Base-by-base conservation (phyloP, 176 grass and related monocot genomes). In the Avena eriantha region DNA sequence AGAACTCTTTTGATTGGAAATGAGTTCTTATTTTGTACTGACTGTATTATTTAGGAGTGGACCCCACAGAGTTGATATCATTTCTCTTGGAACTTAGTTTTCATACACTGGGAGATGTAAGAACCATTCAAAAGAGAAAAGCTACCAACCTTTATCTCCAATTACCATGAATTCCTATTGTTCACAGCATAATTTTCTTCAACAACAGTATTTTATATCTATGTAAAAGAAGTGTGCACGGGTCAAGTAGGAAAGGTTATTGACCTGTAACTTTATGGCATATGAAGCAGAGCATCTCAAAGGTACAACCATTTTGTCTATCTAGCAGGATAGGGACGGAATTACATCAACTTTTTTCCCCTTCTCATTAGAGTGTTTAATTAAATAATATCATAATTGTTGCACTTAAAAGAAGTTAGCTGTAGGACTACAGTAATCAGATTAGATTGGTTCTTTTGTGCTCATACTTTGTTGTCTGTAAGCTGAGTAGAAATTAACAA, bases 1-100 rank as follows among this genome's bases (percentile, higher is more conserved):
- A 78, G 34, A n/a, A 36, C 16, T 58, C 8, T 74, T 73, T 76
- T 54, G 26, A 66, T 88, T 82, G 8, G 34, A 34, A 3, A 61
- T 23, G 76, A 26, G 33, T 70, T 26, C 46, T 48, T 75, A 51
- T 35, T 69, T 55, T 60, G 59, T 79, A 12, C 14, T 89, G 36
- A 90, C 64, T 82, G 22, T 34, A 21, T 81, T 78, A 39, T 68
- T 77, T 10, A 84, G 93, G 91, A 83, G 92, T 98, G 90, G 95
- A 98, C 87, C 91, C 88, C 45, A 88, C 93, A 1, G 96, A 95
- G 41, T 71, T 98, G 75, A 98, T 98, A 95, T 95, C 92, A 31
- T 98, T 98, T 86, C 93, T 98, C 19, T 83, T 98, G 77, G 93
- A 98, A 84, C 96, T 95, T 88, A 95, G 93, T 85, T 98, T 98